phyloP scores from a whole-genome alignment of 225 moss, liverwort and hornwort genomes.

The Rhytidiadelphus loreus region DNA sequence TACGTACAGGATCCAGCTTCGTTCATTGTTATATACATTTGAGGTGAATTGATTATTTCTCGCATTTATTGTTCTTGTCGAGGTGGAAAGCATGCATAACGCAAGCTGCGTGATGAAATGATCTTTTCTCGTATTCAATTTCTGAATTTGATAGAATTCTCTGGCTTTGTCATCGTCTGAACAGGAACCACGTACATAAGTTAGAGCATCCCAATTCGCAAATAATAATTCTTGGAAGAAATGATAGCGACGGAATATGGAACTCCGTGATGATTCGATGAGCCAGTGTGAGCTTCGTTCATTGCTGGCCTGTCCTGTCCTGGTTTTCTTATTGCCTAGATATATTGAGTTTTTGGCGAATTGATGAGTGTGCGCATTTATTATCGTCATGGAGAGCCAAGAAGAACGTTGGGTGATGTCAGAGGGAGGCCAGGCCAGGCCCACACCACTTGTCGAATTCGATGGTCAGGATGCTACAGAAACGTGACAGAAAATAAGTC shows the following conservation, averaged over 20 bases:
- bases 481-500: not conserved
- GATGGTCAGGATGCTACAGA: not conserved
- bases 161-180: too few species aligned
- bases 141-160: not conserved
- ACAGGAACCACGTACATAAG: too few species aligned
- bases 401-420: constrained; percentile 12
- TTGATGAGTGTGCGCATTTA: not conserved
- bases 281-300: not conserved
- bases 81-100: not conserved
- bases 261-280: not conserved
- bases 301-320: not conserved
- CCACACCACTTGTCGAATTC: not conserved
- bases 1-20: not conserved
- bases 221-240: not conserved
- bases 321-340: not conserved
- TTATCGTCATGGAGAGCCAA: not conserved
- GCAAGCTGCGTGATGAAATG: not conserved
- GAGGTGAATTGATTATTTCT: not conserved
- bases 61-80: not conserved
- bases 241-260: not conserved
- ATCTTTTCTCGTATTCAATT: not conserved
- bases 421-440: not conserved
- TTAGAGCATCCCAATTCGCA: not conserved
- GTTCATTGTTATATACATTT: not conserved
- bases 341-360: not conserved